These are phyloP conservation scores for Colletotrichum lini DNA, from an alignment of 2,329 filamentous ascomycete genomes.

Conservation along the genomic window DNA sequence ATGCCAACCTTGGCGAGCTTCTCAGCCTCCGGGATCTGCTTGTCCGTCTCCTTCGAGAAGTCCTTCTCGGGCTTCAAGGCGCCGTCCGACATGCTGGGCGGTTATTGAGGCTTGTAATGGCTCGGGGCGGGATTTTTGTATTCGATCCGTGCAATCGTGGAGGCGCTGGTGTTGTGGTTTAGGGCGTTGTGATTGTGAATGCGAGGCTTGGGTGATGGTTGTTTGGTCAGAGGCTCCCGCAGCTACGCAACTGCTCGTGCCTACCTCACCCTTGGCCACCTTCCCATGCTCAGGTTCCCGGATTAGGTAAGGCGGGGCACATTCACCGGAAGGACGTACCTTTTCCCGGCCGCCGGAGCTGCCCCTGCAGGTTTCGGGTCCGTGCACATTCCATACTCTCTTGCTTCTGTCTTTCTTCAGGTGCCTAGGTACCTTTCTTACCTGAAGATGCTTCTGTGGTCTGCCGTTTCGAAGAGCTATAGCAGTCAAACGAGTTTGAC, in stretches of 20 bases:
- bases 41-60: conserved; percentile 96
- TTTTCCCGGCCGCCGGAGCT: conserved; percentile 32
- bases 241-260: conserved; percentile 44
- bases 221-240: conserved; percentile 41
- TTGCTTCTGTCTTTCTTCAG: not conserved
- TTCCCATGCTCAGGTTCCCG: conserved; percentile 28
- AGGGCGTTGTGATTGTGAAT: conserved; percentile 21
- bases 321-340: conserved; percentile 31
- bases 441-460: too few species aligned
- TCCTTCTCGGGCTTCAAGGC: conserved; percentile 97
- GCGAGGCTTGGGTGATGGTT: conserved; percentile 28
- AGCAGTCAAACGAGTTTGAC: too few species aligned
- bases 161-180: not conserved
- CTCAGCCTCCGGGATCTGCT: conserved; percentile 91
- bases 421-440: not conserved
- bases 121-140: not conserved
- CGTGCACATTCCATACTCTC: not conserved
- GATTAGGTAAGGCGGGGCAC: conserved; percentile 40
- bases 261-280: conserved; percentile 41
- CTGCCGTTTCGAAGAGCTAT: not conserved
- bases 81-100: conserved; percentile 82
- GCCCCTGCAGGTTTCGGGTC: not conserved
- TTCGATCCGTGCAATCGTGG: not conserved
- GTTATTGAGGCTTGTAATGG: conserved; percentile 5
- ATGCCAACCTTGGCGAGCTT: conserved; percentile 83